Conservation (phyloP, 2,329 filamentous ascomycete genomes). For the Phyllosticta ampelicida region DNA sequence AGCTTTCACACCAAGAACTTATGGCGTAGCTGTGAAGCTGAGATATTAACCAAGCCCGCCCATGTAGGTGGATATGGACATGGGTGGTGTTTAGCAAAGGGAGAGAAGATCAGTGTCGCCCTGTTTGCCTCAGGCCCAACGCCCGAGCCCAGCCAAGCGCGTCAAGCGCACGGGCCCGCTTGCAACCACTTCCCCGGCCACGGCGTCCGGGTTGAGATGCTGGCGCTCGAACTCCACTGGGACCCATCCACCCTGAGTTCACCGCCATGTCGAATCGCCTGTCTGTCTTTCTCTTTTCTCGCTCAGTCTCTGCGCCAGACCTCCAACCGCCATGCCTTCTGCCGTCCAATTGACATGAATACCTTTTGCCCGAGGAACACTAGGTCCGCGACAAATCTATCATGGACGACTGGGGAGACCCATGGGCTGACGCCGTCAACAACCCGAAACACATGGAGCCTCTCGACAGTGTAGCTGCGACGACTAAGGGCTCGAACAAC, state of each 20-base stretch:
- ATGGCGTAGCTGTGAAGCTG: not conserved
- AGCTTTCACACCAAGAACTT: not conserved
- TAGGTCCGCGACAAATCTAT: conserved; percentile 15
- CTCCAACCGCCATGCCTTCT: not conserved
- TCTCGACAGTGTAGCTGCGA: not conserved
- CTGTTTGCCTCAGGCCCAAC: not conserved
- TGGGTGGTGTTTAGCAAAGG: not conserved
- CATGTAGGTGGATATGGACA: not conserved
- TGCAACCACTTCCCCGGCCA: not conserved
- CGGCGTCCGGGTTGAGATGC: not conserved
- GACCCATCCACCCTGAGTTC: not conserved
- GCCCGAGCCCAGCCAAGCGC: not conserved
- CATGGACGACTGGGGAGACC: conserved; percentile 34
- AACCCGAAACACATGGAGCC: conserved; percentile 9
- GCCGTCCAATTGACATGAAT: conserved; percentile 4
- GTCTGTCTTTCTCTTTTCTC: not conserved
- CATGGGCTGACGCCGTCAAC: conserved; percentile 27
- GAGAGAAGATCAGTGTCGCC: not conserved
- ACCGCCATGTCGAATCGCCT: not conserved
- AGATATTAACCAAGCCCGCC: not conserved
- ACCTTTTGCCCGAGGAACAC: conserved; percentile 3
- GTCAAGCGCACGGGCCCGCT: not conserved
- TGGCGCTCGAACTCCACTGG: not conserved
- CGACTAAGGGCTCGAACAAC: not conserved
- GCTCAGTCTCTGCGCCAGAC: not conserved